These are phyloP conservation scores for Bullera alba DNA, from an alignment of 768 basidiomycete species.

Conservation along the genomic window DNA sequence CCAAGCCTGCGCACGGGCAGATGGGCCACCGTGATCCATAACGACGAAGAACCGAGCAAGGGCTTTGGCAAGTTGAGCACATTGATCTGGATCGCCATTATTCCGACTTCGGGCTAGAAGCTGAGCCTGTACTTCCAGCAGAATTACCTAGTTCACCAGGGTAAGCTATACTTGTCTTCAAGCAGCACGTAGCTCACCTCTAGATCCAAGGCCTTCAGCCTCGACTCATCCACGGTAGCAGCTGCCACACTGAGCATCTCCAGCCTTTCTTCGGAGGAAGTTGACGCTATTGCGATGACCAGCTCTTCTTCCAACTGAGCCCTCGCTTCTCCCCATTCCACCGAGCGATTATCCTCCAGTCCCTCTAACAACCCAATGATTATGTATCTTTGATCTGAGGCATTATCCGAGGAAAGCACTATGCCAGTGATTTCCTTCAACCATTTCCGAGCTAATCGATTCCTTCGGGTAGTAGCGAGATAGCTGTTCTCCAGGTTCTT, in stretches of 20 bases:
- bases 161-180: background rate
- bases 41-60: conserved; percentile 5
- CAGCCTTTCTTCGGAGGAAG: background rate
- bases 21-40: conserved; percentile 13
- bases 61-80: background rate
- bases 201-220: conserved; percentile 5
- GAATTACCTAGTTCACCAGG: background rate
- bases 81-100: background rate
- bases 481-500: conserved; percentile 2
- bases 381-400: background rate
- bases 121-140: background rate
- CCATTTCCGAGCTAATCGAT: conserved; percentile 7
- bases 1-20: conserved; percentile 7
- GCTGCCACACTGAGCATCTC: background rate
- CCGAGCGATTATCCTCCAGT: conserved; percentile 1
- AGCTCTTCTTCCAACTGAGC: conserved; percentile 13
- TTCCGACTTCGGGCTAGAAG: background rate
- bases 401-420: background rate
- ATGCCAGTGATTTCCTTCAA: background rate
- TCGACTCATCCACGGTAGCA: background rate
- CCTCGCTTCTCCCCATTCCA: conserved; percentile 12
- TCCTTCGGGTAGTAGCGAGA: conserved; percentile 3
- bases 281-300: background rate
- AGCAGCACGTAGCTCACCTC: conserved; percentile 7
- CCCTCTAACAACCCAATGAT: background rate